A percentile compares a stretch with the other conserved stretches of the same genome.
phyloP scores from a whole-genome alignment of 2,329 filamentous ascomycete species.

The Aspergillus novoparasiticus region DNA sequence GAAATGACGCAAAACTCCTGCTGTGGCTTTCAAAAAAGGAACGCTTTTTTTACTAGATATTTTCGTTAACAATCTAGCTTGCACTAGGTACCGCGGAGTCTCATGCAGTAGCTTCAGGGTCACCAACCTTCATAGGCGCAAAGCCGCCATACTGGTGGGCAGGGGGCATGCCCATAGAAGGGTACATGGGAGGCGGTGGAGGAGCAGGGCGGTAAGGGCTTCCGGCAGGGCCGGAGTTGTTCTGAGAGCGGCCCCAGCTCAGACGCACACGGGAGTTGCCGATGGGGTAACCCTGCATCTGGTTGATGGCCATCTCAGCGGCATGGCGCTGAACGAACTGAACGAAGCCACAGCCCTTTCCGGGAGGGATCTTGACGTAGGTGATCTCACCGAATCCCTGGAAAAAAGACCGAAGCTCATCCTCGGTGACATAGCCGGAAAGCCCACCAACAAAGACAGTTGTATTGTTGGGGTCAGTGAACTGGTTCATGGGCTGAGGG shows the following conservation, averaged over 20 bases:
- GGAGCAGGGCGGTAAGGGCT: constrained; percentile 96
- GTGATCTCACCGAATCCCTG: constrained; percentile 99
- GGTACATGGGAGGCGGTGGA: constrained; percentile 69
- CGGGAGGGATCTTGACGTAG: constrained; percentile 98
- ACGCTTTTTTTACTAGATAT: constrained; percentile 39
- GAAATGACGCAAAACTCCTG: constrained; percentile 48
- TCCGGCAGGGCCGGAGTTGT: constrained; percentile 95
- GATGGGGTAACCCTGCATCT: constrained; percentile 99
- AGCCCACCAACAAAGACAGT: constrained; percentile 97
- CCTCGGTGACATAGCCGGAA: constrained; percentile 97
- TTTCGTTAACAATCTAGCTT: constrained; percentile 18
- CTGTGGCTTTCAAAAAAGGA: constrained; percentile 45
- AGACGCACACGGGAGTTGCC: constrained; percentile 97
- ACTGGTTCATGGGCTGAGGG: constrained; percentile 94
- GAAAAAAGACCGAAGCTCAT: constrained; percentile 99
- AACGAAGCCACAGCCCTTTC: constrained; percentile 98
- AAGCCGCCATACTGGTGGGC: constrained; percentile 64
- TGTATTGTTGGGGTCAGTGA: constrained; percentile 99
- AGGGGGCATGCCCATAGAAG: constrained; percentile 68
- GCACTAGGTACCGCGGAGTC: constrained; percentile 11
- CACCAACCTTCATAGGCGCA: constrained; percentile 67
- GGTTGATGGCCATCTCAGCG: constrained; percentile 99
- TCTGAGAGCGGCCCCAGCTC: constrained; percentile 97
- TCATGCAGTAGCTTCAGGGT: constrained; percentile 20
- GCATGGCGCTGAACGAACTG: constrained; percentile 99